These are phyloP conservation scores for Didymella glomerata DNA, from an alignment of 2,329 filamentous ascomycete genomes.

Conservation along the genomic window DNA sequence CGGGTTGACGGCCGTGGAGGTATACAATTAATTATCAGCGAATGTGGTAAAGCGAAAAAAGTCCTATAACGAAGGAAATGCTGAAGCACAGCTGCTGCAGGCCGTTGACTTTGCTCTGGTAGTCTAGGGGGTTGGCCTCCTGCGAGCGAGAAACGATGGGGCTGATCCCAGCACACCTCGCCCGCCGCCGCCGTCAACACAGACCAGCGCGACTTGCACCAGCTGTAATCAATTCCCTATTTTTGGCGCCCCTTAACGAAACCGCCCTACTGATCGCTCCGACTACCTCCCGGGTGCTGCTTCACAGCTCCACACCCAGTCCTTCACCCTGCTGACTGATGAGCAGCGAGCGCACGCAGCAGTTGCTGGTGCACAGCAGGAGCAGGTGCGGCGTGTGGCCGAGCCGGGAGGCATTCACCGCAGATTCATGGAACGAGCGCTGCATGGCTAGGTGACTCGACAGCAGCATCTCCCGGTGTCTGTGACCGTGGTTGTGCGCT, in stretches of 20 bases:
- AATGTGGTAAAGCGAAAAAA: constrained; percentile 31
- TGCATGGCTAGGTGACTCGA: constrained; percentile 18
- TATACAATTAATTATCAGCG: constrained; percentile 41
- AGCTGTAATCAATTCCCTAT: constrained; percentile 24
- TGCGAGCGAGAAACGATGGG: constrained; percentile 29
- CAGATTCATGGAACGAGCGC: constrained; percentile 5
- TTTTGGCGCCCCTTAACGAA: constrained; percentile 18
- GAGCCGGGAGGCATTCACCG: not conserved
- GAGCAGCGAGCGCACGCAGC: constrained; percentile 15
- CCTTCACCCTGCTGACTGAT: constrained; percentile 16
- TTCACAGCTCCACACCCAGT: constrained; percentile 22
- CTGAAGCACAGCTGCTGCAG: constrained; percentile 21
- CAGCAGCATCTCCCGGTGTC: constrained; percentile 3
- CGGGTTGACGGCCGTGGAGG: constrained; percentile 16
- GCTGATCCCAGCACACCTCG: constrained; percentile 23
- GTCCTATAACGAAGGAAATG: constrained; percentile 42
- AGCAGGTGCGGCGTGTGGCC: constrained; percentile 13
- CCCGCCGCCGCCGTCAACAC: constrained; percentile 19
- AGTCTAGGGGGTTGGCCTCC: constrained; percentile 31
- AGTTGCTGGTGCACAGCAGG: constrained; percentile 3
- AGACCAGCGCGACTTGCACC: constrained; percentile 1
- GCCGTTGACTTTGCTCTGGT: constrained; percentile 27
- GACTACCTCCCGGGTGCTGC: constrained; percentile 6
- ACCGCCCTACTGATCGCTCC: constrained; percentile 15
- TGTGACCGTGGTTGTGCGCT: not conserved